Evolutionary conservation across 306 rosid genomes (phyloP).

Genomic region (Cucumis hystrix): DNA sequence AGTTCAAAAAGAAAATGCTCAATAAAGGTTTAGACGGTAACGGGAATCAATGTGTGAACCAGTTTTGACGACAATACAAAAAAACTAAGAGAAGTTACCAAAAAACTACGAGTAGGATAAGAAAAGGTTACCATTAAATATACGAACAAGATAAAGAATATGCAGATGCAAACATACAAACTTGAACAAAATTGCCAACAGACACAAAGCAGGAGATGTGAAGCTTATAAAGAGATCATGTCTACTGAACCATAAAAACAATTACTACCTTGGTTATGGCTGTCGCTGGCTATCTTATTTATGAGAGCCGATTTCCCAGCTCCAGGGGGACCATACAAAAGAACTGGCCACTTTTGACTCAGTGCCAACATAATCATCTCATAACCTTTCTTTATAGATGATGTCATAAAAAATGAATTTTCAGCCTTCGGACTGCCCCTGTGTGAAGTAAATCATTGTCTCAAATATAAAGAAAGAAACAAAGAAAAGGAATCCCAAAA

Average conservation of each 20-base stretch:
- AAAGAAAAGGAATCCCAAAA: neutral
- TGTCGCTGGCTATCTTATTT: slow-evolving; percentile 42
- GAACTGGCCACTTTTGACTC: slow-evolving; percentile 83
- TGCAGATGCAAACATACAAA: neutral
- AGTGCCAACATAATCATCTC: slow-evolving; percentile 59
- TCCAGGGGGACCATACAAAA: slow-evolving; percentile 74
- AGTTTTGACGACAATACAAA: neutral
- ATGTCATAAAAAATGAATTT: slow-evolving; percentile 43
- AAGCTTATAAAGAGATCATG: neutral
- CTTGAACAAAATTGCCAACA: neutral
- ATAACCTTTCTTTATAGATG: slow-evolving; percentile 47
- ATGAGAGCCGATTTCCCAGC: slow-evolving; percentile 83
- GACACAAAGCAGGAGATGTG: neutral
- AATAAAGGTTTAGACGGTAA: neutral
- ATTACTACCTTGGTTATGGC: slow-evolving; percentile 14
- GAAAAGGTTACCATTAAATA: neutral
- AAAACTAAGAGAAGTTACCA: neutral
- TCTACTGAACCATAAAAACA: neutral
- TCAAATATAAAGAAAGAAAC: neutral
- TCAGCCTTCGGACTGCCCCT: slow-evolving; percentile 33
- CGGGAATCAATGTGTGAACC: neutral
- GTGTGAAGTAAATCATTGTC: slow-evolving; percentile 10
- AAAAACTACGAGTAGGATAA: neutral
- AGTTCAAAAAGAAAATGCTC: neutral
- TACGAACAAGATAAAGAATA: neutral